These are phyloP conservation scores for Boletus rufocinnamomeus DNA, from an alignment of 768 basidiomycete species.

Conservation along the genomic window DNA sequence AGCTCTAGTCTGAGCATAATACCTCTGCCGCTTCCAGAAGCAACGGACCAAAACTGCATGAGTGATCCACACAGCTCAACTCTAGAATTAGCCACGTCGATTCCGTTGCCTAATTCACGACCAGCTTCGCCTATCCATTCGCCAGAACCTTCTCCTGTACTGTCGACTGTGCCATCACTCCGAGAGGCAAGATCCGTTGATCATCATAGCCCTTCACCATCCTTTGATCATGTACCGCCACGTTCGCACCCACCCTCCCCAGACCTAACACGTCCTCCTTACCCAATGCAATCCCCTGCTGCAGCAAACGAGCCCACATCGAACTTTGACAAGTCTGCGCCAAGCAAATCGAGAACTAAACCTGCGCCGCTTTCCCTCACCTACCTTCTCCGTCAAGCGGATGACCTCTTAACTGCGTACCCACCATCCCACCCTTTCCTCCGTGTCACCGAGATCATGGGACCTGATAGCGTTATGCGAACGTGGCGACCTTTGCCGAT, in stretches of 20 bases:
- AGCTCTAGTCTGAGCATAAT: background rate
- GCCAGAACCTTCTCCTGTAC: background rate
- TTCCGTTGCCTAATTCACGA: slow-evolving; percentile 24
- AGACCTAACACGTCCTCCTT: background rate
- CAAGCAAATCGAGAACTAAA: slow-evolving; percentile 17
- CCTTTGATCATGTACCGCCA: background rate
- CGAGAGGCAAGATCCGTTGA: slow-evolving; percentile 1
- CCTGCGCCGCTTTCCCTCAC: slow-evolving; percentile 43
- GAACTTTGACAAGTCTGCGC: slow-evolving; percentile 2
- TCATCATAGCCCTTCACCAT: background rate
- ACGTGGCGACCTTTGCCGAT: slow-evolving; percentile 57
- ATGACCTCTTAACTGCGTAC: slow-evolving; percentile 55
- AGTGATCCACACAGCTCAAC: background rate
- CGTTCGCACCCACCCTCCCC: slow-evolving; percentile 14
- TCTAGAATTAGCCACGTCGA: slow-evolving; percentile 19
- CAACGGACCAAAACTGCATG: background rate
- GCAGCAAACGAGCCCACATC: slow-evolving; percentile 1
- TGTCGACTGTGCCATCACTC: background rate
- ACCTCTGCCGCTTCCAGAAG: background rate
- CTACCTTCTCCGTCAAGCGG: slow-evolving; percentile 55
- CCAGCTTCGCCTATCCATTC: slow-evolving; percentile 15
- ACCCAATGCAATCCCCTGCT: background rate
- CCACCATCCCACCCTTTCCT: slow-evolving; percentile 63
- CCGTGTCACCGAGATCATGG: slow-evolving; percentile 61
- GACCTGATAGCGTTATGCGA: slow-evolving; percentile 72